Conservation (phyloP, 306 rosid species). For the Cucumis hystrix region DNA sequence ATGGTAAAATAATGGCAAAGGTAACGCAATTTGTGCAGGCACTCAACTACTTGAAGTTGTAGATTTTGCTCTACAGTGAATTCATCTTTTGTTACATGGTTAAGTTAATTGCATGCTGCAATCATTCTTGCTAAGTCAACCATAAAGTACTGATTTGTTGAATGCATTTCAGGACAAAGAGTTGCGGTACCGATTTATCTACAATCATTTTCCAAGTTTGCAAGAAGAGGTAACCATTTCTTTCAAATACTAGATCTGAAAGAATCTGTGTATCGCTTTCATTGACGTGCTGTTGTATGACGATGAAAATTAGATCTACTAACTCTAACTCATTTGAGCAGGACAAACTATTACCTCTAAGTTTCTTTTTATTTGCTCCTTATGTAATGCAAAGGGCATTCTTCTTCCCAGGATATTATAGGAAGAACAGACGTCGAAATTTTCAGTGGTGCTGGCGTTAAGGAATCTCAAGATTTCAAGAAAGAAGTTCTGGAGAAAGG, state of each 20-base stretch:
- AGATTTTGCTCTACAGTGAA: neutral
- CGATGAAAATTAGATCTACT: neutral
- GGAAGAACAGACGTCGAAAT: constrained; percentile 95
- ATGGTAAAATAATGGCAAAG: neutral
- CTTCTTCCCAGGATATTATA: constrained; percentile 56
- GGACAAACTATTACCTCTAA: neutral
- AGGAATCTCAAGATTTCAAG: constrained; percentile 81
- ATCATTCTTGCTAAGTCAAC: neutral
- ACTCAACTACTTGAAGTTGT: neutral
- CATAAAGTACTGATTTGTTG: constrained; percentile 7
- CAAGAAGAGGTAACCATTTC: constrained; percentile 73
- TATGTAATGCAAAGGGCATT: constrained; percentile 7
- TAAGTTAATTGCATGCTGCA: neutral
- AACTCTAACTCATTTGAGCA: neutral
- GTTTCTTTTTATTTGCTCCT: constrained; percentile 5
- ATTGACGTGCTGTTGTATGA: neutral
- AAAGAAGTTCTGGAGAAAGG: constrained; percentile 88
- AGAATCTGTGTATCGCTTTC: constrained; percentile 1
- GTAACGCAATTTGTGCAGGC: neutral
- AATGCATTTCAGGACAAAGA: constrained; percentile 61
- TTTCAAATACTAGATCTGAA: constrained; percentile 24
- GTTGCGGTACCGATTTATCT: constrained; percentile 90
- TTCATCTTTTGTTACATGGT: neutral
- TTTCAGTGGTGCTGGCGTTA: constrained; percentile 76
- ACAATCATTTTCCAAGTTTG: constrained; percentile 92